A percentile compares a stretch with the other conserved stretches of the same genome.
These are phyloP conservation scores for Pseudopyrenochaeta lycopersici DNA, from an alignment of 2,329 filamentous ascomycete genomes.

Conservation along the genomic window DNA sequence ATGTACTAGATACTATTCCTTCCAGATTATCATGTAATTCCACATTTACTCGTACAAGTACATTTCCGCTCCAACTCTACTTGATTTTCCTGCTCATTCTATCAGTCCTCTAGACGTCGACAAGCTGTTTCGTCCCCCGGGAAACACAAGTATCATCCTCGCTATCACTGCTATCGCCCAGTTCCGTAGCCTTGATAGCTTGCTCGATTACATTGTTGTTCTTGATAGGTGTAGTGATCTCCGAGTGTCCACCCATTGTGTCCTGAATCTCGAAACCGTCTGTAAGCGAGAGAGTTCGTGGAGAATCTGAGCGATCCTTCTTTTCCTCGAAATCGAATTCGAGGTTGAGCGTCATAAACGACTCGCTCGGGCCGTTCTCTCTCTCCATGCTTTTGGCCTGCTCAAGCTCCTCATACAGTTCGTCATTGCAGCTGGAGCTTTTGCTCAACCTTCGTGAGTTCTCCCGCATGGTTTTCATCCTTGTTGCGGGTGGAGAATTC, in stretches of 20 bases:
- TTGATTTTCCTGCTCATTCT: background rate
- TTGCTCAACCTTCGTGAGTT: conserved; percentile 21
- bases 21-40: background rate
- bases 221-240: background rate
- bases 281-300: conserved; percentile 9
- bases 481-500: conserved; percentile 21
- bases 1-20: background rate
- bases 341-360: conserved; percentile 24
- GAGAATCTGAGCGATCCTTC: conserved; percentile 8
- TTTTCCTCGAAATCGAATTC: conserved; percentile 22
- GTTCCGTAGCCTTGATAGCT: conserved; percentile 1
- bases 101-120: background rate
- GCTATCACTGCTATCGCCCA: conserved; percentile 14
- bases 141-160: conserved; percentile 1
- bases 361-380: conserved; percentile 4
- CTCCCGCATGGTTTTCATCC: conserved; percentile 39
- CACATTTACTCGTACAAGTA: conserved; percentile 2
- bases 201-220: conserved; percentile 2
- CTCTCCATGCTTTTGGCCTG: background rate
- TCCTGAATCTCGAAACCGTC: conserved; percentile 30
- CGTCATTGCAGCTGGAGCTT: conserved; percentile 17
- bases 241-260: conserved; percentile 19
- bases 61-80: background rate
- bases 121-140: conserved; percentile 7
- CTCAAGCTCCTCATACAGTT: conserved; percentile 22